Conservation (phyloP, 495 filamentous ascomycete genomes). For the Podospora anserina region DNA sequence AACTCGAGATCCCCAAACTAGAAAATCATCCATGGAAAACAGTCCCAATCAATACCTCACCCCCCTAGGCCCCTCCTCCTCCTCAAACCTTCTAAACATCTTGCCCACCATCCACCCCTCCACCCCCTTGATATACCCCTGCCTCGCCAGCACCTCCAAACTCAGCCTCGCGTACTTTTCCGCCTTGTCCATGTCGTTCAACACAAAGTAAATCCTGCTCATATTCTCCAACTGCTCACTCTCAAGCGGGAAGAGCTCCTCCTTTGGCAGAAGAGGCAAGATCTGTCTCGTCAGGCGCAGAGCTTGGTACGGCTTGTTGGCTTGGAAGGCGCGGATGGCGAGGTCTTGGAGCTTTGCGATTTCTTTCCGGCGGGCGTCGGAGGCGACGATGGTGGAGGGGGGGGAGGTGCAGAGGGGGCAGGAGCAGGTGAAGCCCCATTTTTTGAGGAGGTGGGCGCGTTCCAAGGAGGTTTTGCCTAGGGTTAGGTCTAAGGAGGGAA, state of each 20-base stretch:
- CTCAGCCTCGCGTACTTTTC: conserved; percentile 32
- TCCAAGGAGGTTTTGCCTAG: conserved; percentile 31
- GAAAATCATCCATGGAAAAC: neutral
- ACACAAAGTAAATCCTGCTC: conserved; percentile 38
- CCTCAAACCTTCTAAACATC: conserved; percentile 22
- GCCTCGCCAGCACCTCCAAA: conserved; percentile 34
- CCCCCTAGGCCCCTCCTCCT: conserved; percentile 14
- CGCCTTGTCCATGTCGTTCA: conserved; percentile 34
- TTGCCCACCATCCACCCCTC: conserved; percentile 10
- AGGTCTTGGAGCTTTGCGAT: conserved; percentile 33
- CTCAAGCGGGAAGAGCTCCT: conserved; percentile 35
- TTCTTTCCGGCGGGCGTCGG: conserved; percentile 35
- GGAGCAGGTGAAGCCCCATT: conserved; percentile 40
- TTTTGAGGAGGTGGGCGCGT: conserved; percentile 28
- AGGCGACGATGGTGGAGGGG: conserved; percentile 27
- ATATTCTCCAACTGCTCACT: conserved; percentile 42
- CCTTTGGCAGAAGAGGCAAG: conserved; percentile 31
- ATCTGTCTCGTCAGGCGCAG: conserved; percentile 35
- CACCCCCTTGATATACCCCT: conserved; percentile 21
- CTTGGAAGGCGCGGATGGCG: conserved; percentile 33
- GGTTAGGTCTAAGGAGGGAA: conserved; percentile 23
- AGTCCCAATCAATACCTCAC: neutral
- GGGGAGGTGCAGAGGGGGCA: conserved; percentile 39
- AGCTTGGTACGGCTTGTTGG: conserved; percentile 31
- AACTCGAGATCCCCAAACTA: neutral